Percentiles rank a stretch among this genome's conserved stretches.
Evolutionary conservation across 2,329 filamentous ascomycete genomes (phyloP).

Genomic region (Hypoxylon sp.): DNA sequence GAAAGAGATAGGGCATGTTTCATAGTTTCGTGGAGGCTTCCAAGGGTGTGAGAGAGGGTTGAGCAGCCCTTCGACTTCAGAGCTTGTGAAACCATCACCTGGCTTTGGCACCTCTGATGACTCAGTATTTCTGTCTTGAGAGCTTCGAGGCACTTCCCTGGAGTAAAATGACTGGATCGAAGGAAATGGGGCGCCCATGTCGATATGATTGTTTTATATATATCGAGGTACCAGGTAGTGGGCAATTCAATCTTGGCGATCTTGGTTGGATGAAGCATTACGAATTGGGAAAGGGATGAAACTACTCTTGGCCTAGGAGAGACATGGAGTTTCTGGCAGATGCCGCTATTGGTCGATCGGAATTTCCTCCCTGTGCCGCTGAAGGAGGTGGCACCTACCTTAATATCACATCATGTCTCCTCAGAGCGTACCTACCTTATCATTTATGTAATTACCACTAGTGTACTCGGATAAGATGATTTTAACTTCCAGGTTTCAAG

Average conservation of each 20-base stretch:
- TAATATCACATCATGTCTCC: background rate
- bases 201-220: background rate
- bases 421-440: background rate
- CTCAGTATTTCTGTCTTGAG: conserved; percentile 20
- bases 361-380: background rate
- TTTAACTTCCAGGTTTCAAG: background rate
- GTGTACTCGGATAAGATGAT: background rate
- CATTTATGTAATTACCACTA: background rate
- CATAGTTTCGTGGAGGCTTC: conserved; percentile 60
- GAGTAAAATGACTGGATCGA: conserved; percentile 55
- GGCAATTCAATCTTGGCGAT: background rate
- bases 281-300: background rate
- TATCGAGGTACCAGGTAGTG: no score
- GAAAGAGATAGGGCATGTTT: conserved; percentile 60
- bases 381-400: background rate
- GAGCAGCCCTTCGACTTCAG: conserved; percentile 57
- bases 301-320: background rate
- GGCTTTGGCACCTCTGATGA: conserved; percentile 30
- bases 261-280: background rate
- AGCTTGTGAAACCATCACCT: conserved; percentile 66
- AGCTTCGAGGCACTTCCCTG: conserved; percentile 42
- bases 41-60: conserved; percentile 55
- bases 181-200: conserved; percentile 45
- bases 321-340: background rate
- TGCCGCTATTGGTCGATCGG: background rate